These are phyloP conservation scores for Metschnikowia cerradonensis DNA, from an alignment of 805 yeast genomes.

Conservation along the genomic window DNA sequence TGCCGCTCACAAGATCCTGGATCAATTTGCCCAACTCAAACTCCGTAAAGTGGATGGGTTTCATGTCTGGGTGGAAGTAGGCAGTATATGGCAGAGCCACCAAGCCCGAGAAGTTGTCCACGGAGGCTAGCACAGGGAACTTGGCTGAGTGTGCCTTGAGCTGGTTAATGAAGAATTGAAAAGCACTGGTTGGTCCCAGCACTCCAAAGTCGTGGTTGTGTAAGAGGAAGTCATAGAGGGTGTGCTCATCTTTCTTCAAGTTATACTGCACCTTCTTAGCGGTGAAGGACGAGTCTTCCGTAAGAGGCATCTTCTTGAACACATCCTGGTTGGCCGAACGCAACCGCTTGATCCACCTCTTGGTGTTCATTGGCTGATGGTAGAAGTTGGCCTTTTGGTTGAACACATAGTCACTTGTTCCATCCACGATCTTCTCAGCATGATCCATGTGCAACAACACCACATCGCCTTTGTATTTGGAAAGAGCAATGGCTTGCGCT, in stretches of 20 bases:
- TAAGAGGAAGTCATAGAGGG: slow-evolving; percentile 25
- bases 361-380: slow-evolving; percentile 77
- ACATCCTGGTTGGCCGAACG: slow-evolving; percentile 33
- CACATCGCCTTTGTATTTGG: slow-evolving; percentile 28
- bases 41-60: slow-evolving; percentile 53
- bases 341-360: slow-evolving; percentile 51
- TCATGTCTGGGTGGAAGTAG: slow-evolving; percentile 56
- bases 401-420: slow-evolving; percentile 62
- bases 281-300: slow-evolving; percentile 30
- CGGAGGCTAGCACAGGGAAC: slow-evolving; percentile 60
- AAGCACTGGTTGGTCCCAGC: slow-evolving; percentile 40
- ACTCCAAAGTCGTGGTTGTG: slow-evolving; percentile 37
- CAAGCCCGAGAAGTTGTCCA: slow-evolving; percentile 72
- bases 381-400: slow-evolving; percentile 47
- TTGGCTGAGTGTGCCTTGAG: slow-evolving; percentile 43
- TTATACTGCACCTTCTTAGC: slow-evolving; percentile 30
- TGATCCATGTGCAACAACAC: slow-evolving; percentile 62
- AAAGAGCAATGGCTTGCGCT: slow-evolving; percentile 52
- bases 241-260: slow-evolving; percentile 31
- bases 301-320: slow-evolving; percentile 32
- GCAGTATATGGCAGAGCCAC: slow-evolving; percentile 51
- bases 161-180: slow-evolving; percentile 54
- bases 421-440: slow-evolving; percentile 61
- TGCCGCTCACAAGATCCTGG: slow-evolving; percentile 53
- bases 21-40: slow-evolving; percentile 62